These are phyloP conservation scores for Sphagnum tenellum DNA, from an alignment of 225 moss, liverwort and hornwort genomes.

Conservation along the genomic window DNA sequence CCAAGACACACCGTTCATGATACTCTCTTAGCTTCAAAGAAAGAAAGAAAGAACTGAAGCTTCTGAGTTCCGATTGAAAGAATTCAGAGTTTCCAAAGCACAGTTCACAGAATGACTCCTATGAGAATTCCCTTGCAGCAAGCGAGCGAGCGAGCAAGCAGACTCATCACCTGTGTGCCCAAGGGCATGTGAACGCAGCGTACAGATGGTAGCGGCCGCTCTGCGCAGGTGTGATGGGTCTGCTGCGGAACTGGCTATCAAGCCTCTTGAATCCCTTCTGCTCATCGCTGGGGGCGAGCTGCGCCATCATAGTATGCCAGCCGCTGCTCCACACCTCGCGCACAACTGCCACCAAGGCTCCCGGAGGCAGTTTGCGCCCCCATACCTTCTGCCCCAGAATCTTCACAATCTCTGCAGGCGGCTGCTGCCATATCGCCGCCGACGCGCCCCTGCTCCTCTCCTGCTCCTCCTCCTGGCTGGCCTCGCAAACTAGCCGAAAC, in stretches of 20 bases:
- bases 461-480: no score
- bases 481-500: no score
- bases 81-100: no score
- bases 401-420: slow-evolving; percentile 39
- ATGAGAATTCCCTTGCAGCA: no score
- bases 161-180: slow-evolving; percentile 66
- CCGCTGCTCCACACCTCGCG: slow-evolving; percentile 81
- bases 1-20: no score
- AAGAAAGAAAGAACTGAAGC: no score
- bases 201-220: slow-evolving; percentile 67
- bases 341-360: slow-evolving; percentile 66
- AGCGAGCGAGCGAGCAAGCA: no score
- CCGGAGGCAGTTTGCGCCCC: slow-evolving; percentile 82
- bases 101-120: no score
- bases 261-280: slow-evolving; percentile 55
- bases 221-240: slow-evolving; percentile 12
- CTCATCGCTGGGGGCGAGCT: slow-evolving; percentile 70
- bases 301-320: slow-evolving; percentile 97
- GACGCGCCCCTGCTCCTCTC: no score
- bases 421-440: no score
- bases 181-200: slow-evolving; percentile 84
- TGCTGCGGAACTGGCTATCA: slow-evolving; percentile 68
- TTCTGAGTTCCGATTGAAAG: no score
- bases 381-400: slow-evolving; percentile 55
- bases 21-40: no score